Base-by-base conservation (phyloP, 257 asterid species). In the Solanum rostratum region DNA sequence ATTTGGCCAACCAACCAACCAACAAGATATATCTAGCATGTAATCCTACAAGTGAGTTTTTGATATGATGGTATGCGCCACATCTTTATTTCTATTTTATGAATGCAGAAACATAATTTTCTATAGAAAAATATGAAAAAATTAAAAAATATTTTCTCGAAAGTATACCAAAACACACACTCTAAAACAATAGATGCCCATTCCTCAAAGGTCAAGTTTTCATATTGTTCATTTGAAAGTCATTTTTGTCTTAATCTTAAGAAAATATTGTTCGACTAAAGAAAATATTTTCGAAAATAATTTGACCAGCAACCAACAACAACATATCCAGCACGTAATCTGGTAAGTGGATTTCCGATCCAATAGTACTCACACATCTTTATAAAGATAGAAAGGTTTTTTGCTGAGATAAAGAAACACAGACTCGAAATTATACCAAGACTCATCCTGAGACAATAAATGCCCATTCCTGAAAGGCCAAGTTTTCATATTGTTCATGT, bases 141-240 rank as follows among this genome's bases (percentile, higher is more conserved):
- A 59, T 22, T 22, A 11, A 22, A 50, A 13, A 27, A 62, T 62
- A 12, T 62, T 6, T 62, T 27, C 4, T 6, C 0, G 1, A 62
- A 60, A 24, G 12, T 12, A 1, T 27, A 24, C n/a, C 11, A 14
- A 15, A 33, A 65, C 43, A 27, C 20, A 65, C 39, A 11, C 43
- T 4, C n/a, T 65, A 7, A 65, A 20, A 30, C 85, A 71, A 84
- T 87, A 91, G 88, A 85, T 87, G 89, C 88, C 79, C 87, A 85
- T 83, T 63, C 85, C 70, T 63, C 84, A 66, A 37, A 41, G 69
- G 78, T 53, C 81, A 29, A 81, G 16, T 76, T 78, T 74, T 46
- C 8, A 74, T n/a, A 14, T 24, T 53, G 87, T 87, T 81, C 89
- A 74, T 81, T 33, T 0, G 39, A 33, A 33, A 33, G 39, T 33